These are phyloP conservation scores for Eutypa lata DNA, from an alignment of 2,329 filamentous ascomycete species.

Conservation along the genomic window DNA sequence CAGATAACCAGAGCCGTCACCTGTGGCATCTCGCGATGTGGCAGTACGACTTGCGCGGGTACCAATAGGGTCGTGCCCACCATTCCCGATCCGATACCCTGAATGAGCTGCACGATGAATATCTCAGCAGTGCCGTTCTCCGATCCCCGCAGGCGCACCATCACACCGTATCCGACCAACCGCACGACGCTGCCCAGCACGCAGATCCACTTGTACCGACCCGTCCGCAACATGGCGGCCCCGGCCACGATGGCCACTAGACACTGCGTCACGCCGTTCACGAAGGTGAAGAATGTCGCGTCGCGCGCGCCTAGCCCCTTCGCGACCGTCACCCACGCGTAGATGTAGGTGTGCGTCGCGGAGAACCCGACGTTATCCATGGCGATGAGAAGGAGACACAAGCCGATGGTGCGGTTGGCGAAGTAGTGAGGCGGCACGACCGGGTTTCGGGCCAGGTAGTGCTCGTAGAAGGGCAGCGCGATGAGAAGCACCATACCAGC, in stretches of 20 bases:
- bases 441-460: constrained; percentile 38
- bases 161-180: constrained; percentile 46
- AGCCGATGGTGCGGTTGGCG: constrained; percentile 37
- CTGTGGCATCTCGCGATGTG: constrained; percentile 43
- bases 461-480: constrained; percentile 46
- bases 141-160: constrained; percentile 45
- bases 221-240: constrained; percentile 37
- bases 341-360: constrained; percentile 45
- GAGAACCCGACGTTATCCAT: constrained; percentile 42
- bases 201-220: constrained; percentile 45
- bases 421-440: constrained; percentile 45
- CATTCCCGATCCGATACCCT: constrained; percentile 45
- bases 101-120: constrained; percentile 44
- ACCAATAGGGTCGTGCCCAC: constrained; percentile 41
- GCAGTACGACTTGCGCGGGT: constrained; percentile 41
- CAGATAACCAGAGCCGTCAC: constrained; percentile 44
- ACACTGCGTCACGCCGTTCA: constrained; percentile 39
- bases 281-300: constrained; percentile 39
- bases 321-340: constrained; percentile 42
- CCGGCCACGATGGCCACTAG: constrained; percentile 38
- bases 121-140: constrained; percentile 42
- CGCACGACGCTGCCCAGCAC: constrained; percentile 38
- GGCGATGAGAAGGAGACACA: constrained; percentile 36
- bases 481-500: constrained; percentile 39
- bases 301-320: constrained; percentile 36